Percentiles rank a stretch among this genome's conserved stretches.
These are phyloP conservation scores for Arctium minus DNA, from an alignment of 129 eudicot species.

Conservation along the genomic window DNA sequence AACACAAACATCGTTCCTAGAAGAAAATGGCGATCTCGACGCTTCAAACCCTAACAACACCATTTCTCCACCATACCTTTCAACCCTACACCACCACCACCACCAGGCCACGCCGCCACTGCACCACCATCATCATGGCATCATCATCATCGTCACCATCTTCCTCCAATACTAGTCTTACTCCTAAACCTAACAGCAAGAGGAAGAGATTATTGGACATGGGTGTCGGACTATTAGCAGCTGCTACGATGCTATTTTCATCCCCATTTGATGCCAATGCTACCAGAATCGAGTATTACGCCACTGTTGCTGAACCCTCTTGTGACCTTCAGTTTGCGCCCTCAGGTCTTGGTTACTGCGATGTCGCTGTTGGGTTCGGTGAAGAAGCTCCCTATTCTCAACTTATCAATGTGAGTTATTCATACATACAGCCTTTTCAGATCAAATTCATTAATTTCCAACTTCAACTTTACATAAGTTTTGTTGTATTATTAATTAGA, in stretches of 20 bases:
- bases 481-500: too few species aligned
- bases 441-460: background rate
- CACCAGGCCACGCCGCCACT: constrained; percentile 15
- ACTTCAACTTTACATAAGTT: background rate
- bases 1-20: background rate
- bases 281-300: constrained; percentile 84
- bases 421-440: background rate
- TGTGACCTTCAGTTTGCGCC: constrained; percentile 69
- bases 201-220: constrained; percentile 32
- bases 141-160: constrained; percentile 3
- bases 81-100: constrained; percentile 18
- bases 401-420: constrained; percentile 72
- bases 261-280: constrained; percentile 74
- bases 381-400: constrained; percentile 52
- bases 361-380: constrained; percentile 68
- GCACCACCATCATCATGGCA: constrained; percentile 13
- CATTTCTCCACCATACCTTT: constrained; percentile 24
- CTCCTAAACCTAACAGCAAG: constrained; percentile 21
- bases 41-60: constrained; percentile 37
- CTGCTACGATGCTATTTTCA: constrained; percentile 46
- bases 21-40: constrained; percentile 32
- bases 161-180: constrained; percentile 6
- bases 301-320: constrained; percentile 78
- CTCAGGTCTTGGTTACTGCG: constrained; percentile 94
- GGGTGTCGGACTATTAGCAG: constrained; percentile 66